A percentile compares a stretch with the other conserved stretches of the same genome.
These are phyloP conservation scores for Diddensiella santjacobensis DNA, from an alignment of 805 yeast genomes.

Conservation along the genomic window DNA sequence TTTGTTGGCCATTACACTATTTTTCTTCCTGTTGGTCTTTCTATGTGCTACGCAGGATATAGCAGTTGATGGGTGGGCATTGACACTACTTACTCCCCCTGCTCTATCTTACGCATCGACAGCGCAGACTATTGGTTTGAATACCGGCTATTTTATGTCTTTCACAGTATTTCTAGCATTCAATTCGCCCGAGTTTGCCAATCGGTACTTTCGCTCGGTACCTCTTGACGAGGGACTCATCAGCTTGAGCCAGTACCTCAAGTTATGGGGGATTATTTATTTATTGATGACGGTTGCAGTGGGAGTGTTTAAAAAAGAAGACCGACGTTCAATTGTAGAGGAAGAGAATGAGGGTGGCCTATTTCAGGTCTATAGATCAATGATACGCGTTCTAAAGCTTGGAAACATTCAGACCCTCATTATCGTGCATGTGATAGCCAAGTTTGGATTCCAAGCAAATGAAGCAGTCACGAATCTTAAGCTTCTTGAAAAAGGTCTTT, in stretches of 20 bases:
- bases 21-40: constrained; percentile 74
- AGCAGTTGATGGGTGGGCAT: constrained; percentile 99
- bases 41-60: constrained; percentile 97
- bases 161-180: constrained; percentile 90
- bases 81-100: constrained; percentile 73
- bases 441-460: constrained; percentile 91
- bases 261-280: constrained; percentile 72
- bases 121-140: constrained; percentile 94
- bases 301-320: constrained; percentile 62
- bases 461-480: constrained; percentile 94
- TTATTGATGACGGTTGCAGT: constrained; percentile 62
- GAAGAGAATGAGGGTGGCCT: constrained; percentile 27
- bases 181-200: constrained; percentile 89
- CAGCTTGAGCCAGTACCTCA: constrained; percentile 69
- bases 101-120: constrained; percentile 91
- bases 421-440: constrained; percentile 69
- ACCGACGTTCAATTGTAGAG: constrained; percentile 44
- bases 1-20: constrained; percentile 55
- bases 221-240: constrained; percentile 67
- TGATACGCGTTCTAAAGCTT: constrained; percentile 41
- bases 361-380: constrained; percentile 32
- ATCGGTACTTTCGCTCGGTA: constrained; percentile 63
- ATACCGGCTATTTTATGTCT: constrained; percentile 86
- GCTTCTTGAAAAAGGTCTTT: constrained; percentile 82
- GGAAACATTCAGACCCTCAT: constrained; percentile 72